Evolutionary conservation across 2,329 filamentous ascomycete genomes (phyloP).

Genomic region (Cladophialophora exuberans): DNA sequence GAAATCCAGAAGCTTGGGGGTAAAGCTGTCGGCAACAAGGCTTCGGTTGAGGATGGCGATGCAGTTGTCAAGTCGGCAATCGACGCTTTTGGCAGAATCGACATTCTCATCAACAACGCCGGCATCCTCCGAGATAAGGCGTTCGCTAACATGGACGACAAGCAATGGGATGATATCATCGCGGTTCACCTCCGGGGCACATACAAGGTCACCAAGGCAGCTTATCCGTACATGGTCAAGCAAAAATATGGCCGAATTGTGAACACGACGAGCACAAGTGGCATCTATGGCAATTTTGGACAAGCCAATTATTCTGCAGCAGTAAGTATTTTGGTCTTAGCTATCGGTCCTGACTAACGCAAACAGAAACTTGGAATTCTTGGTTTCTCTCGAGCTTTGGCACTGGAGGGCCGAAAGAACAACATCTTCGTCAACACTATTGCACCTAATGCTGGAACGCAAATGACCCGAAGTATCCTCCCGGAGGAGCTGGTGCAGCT

Average conservation of each 20-base stretch:
- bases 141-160: constrained; percentile 96
- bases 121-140: constrained; percentile 98
- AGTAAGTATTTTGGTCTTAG: constrained; percentile 54
- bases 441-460: constrained; percentile 93
- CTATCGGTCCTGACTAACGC: background rate
- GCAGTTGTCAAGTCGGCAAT: constrained; percentile 89
- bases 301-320: constrained; percentile 96
- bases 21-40: constrained; percentile 89
- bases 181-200: constrained; percentile 92
- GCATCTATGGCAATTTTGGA: constrained; percentile 98
- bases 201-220: constrained; percentile 95
- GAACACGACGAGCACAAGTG: constrained; percentile 95
- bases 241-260: constrained; percentile 97
- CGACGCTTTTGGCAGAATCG: constrained; percentile 88
- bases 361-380: constrained; percentile 84
- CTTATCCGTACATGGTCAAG: constrained; percentile 96
- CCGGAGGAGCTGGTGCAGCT: constrained; percentile 97
- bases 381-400: constrained; percentile 90
- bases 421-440: constrained; percentile 99
- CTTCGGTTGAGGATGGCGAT: constrained; percentile 90
- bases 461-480: constrained; percentile 91
- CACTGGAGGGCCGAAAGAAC: constrained; percentile 92
- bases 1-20: constrained; percentile 91
- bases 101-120: constrained; percentile 97
- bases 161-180: constrained; percentile 87